Evolutionary conservation across 2,329 filamentous ascomycete species (phyloP).

Genomic region (Pyricularia pennisetigena): DNA sequence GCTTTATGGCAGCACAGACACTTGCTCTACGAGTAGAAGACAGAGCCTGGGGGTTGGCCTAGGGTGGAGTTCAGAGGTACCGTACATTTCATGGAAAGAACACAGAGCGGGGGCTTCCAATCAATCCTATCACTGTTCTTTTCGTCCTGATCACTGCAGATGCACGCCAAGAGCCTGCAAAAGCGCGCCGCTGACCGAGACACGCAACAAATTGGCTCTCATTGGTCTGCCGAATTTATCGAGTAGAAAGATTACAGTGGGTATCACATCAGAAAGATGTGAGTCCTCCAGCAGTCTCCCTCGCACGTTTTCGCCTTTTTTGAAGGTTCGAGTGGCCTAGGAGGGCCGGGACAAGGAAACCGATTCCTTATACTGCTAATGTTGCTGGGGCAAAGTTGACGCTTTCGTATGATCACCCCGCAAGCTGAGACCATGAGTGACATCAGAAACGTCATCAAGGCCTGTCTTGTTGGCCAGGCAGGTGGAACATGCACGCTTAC

Average conservation of each 20-base stretch:
- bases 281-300: neutral
- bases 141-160: neutral
- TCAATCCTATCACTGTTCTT: neutral
- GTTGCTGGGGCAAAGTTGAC: neutral
- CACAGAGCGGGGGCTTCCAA: neutral
- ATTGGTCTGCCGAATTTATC: neutral
- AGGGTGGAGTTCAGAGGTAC: neutral
- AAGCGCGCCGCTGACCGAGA: neutral
- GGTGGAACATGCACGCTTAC: neutral
- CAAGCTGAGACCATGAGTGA: neutral
- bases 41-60: no score
- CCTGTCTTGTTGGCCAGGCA: neutral
- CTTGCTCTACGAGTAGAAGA: neutral
- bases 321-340: neutral
- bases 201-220: neutral
- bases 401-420: neutral
- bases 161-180: neutral
- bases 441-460: neutral
- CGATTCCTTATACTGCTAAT: neutral
- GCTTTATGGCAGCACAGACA: neutral
- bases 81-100: neutral
- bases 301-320: neutral
- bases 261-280: neutral
- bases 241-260: neutral
- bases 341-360: neutral